Conservation (phyloP, 441 rosid species). For the Melastoma candidum region DNA sequence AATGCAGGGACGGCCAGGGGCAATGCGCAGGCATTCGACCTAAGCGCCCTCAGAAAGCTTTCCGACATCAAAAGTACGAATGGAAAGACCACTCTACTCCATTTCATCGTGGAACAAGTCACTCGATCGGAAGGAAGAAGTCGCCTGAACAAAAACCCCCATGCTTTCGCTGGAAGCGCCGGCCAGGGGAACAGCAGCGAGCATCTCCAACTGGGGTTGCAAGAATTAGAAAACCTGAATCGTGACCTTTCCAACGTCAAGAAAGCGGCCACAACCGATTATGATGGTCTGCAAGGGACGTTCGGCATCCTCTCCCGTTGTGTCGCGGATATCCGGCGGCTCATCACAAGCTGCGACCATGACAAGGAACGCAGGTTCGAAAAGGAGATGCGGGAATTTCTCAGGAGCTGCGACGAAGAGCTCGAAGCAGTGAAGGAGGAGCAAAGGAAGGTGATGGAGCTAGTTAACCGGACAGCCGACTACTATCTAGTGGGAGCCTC, state of each 20-base stretch:
- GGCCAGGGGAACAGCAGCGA: conserved; percentile 1
- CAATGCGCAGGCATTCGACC: conserved; percentile 7
- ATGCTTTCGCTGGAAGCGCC: not conserved
- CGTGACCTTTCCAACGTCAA: conserved; percentile 5
- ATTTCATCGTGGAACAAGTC: conserved; percentile 13
- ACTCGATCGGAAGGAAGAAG: conserved; percentile 10
- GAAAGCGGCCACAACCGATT: conserved; percentile 8
- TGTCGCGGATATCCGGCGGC: conserved; percentile 3
- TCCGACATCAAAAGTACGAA: conserved; percentile 10
- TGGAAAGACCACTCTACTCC: conserved; percentile 16
- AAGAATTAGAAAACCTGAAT: conserved; percentile 8
- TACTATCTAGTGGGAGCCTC: conserved; percentile 13
- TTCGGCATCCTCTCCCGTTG: too few species aligned
- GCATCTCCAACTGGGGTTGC: conserved; percentile 7
- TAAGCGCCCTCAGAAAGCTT: conserved; percentile 11
- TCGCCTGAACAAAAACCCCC: not conserved
- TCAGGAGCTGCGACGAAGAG: conserved; percentile 7
- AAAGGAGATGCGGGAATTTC: conserved; percentile 9
- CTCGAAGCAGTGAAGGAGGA: too few species aligned
- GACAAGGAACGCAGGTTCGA: not conserved
- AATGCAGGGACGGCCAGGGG: not conserved
- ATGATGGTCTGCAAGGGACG: not conserved
- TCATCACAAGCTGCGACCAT: not conserved
- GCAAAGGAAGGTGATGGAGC: conserved; percentile 6
- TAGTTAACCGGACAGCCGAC: conserved; percentile 7